Percentiles rank a stretch among this genome's conserved stretches.
Evolutionary conservation across 1,139 yeast species (phyloP).

Genomic region (Hyphopichia fennica): DNA sequence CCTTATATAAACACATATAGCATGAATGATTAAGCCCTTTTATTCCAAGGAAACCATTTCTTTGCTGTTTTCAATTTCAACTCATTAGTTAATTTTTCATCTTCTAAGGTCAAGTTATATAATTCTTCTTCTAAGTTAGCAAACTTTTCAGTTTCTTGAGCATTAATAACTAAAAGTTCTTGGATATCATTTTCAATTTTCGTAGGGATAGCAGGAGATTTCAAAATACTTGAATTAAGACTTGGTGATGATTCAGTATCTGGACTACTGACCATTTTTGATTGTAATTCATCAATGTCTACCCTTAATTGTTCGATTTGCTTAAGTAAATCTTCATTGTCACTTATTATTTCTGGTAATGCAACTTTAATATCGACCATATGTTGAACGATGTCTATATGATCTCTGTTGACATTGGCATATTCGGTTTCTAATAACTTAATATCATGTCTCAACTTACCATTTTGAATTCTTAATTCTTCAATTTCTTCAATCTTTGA

Average conservation of each 20-base stretch:
- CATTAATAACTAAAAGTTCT: constrained; percentile 48
- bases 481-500: constrained; percentile 73
- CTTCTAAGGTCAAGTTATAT: constrained; percentile 25
- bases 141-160: constrained; percentile 58
- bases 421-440: constrained; percentile 72
- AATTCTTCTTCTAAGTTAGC: constrained; percentile 53
- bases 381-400: constrained; percentile 46
- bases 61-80: constrained; percentile 22
- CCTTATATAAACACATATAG: too few relatives aligned
- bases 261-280: constrained; percentile 28
- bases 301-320: constrained; percentile 58
- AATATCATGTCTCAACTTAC: constrained; percentile 71
- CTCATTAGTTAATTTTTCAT: constrained; percentile 27
- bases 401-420: constrained; percentile 74
- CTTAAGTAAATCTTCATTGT: constrained; percentile 63
- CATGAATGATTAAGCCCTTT: constrained; percentile 3
- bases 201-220: constrained; percentile 33
- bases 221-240: constrained; percentile 5
- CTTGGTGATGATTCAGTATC: constrained; percentile 10
- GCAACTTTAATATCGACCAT: constrained; percentile 43
- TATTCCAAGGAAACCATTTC: constrained; percentile 37
- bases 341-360: constrained; percentile 65
- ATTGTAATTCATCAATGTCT: constrained; percentile 54
- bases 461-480: constrained; percentile 61
- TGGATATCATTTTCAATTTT: constrained; percentile 49